phyloP scores from a whole-genome alignment of 2,329 filamentous ascomycete genomes.

The Leptographium radiaticola region DNA sequence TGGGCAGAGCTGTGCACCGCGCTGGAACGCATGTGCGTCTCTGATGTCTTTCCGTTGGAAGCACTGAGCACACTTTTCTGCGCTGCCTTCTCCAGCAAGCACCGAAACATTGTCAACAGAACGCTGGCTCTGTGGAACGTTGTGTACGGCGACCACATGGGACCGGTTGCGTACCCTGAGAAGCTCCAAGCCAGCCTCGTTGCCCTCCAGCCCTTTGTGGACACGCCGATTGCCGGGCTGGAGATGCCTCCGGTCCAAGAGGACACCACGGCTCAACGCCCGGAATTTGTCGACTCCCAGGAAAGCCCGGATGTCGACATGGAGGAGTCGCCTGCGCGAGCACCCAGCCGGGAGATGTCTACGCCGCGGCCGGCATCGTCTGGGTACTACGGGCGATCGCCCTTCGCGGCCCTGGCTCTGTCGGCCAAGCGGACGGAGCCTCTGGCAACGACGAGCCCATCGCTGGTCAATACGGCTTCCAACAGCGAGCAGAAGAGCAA shows the following conservation, averaged over 20 bases:
- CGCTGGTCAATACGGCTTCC: conserved; percentile 2
- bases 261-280: conserved; percentile 23
- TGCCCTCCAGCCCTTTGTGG: conserved; percentile 40
- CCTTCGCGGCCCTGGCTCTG: conserved; percentile 19
- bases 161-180: conserved; percentile 49
- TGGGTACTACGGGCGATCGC: conserved; percentile 10
- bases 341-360: conserved; percentile 7
- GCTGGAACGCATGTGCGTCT: conserved; percentile 21
- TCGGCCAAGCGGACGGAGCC: conserved; percentile 13
- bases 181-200: conserved; percentile 49
- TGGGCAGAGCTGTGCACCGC: conserved; percentile 36
- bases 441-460: conserved; percentile 4
- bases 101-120: conserved; percentile 36
- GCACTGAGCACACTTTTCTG: conserved; percentile 41
- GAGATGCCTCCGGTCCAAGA: conserved; percentile 23
- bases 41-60: conserved; percentile 32
- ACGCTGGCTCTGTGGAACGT: conserved; percentile 51
- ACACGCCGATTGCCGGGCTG: conserved; percentile 31
- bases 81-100: conserved; percentile 46
- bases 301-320: conserved; percentile 25
- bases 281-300: conserved; percentile 34
- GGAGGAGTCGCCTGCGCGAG: conserved; percentile 16
- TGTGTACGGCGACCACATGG: conserved; percentile 45
- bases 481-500: conserved; percentile 6
- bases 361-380: conserved; percentile 13